Conservation (phyloP, 805 yeast genomes). For the Ogataea minuta region DNA sequence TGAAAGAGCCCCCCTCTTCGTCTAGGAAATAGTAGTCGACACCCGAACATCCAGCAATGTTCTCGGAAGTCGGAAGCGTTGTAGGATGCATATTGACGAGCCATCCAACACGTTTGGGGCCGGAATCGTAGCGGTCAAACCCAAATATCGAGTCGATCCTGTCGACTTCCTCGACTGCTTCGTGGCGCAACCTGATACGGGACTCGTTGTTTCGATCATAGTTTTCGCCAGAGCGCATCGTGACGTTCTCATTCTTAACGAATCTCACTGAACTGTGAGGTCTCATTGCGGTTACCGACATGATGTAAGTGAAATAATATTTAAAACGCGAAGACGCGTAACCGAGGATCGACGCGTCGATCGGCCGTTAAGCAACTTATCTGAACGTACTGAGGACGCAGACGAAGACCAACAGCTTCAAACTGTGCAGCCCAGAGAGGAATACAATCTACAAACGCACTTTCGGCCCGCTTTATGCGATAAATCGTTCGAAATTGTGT, state of each 20-base stretch:
- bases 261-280: constrained; percentile 9
- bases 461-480: too few species aligned
- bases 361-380: constrained; percentile 3
- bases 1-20: constrained; percentile 95
- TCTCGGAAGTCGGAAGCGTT: constrained; percentile 56
- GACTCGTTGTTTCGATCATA: constrained; percentile 10
- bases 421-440: background rate
- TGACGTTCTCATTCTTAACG: constrained; percentile 11
- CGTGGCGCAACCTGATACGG: constrained; percentile 38
- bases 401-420: too few species aligned
- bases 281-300: constrained; percentile 12
- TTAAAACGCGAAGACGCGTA: constrained; percentile 13
- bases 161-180: constrained; percentile 60
- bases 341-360: constrained; percentile 7
- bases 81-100: constrained; percentile 92
- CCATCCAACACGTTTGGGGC: constrained; percentile 83
- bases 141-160: constrained; percentile 82
- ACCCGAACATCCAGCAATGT: constrained; percentile 72
- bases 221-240: constrained; percentile 1
- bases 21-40: constrained; percentile 93
- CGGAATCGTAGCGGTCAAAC: constrained; percentile 71
- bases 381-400: too few species aligned
- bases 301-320: constrained; percentile 7
- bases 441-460: background rate
- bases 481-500: too few species aligned